Conservation (phyloP, 1,284 basidiomycete species). For the Microbotryum scabiosae region DNA sequence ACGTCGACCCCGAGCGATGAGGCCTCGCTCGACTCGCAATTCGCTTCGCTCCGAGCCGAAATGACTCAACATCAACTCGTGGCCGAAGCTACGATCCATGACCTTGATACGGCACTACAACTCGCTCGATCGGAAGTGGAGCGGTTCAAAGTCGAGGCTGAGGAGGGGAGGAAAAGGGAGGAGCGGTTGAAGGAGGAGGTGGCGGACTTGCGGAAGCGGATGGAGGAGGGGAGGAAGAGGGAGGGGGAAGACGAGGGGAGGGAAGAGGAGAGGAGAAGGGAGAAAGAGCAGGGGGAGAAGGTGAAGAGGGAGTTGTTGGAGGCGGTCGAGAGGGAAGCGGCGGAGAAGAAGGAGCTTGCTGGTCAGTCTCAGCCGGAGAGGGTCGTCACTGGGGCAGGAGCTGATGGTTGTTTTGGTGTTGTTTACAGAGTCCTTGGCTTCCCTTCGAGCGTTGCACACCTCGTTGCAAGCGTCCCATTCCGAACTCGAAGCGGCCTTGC, state of each 20-base stretch:
- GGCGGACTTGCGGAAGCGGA: constrained; percentile 64
- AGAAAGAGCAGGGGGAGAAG: constrained; percentile 60
- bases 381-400: background rate
- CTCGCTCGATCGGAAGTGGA: too few species aligned
- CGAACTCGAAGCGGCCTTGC: constrained; percentile 24
- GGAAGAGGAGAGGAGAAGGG: constrained; percentile 60
- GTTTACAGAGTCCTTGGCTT: constrained; percentile 49
- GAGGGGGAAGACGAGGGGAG: constrained; percentile 51
- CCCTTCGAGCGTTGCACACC: constrained; percentile 15
- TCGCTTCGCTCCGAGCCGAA: too few species aligned
- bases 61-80: too few species aligned
- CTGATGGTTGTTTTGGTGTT: too few species aligned
- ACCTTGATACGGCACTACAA: too few species aligned
- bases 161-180: constrained; percentile 42
- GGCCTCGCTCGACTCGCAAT: too few species aligned
- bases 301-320: constrained; percentile 70
- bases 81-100: too few species aligned
- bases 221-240: constrained; percentile 59
- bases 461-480: constrained; percentile 21
- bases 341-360: constrained; percentile 51
- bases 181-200: constrained; percentile 61
- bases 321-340: constrained; percentile 62
- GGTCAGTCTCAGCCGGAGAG: constrained; percentile 35
- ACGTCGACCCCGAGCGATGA: too few species aligned
- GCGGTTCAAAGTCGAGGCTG: background rate